Base-by-base conservation (phyloP, 106 monocot genomes). In the Amphibolis antarctica region DNA sequence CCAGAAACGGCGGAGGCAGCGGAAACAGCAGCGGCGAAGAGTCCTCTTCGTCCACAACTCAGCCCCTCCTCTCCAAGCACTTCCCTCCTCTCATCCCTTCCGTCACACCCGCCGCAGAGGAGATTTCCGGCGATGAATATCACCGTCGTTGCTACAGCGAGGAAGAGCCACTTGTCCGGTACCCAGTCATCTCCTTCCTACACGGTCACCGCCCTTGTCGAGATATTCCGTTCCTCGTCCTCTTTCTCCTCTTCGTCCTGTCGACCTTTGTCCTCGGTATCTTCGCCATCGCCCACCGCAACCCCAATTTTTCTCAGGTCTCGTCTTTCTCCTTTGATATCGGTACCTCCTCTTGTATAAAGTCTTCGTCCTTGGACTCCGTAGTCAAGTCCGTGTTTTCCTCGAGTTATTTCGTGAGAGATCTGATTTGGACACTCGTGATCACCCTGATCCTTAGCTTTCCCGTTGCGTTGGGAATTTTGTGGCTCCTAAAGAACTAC, bases 111-210 rank as follows among this genome's bases (percentile, higher is more conserved):
- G 23, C 56, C 28, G 22, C 22, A 53, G 53, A 53, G 22, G 53
- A 53, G 23, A 53, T 53, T 19, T n/a, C 53, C 53, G 53, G 53
- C 53, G 26, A 26, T 4, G 10, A 57, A 11, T 13, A 57, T 10
- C 56, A 28, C 26, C 56, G 28, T 4, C 56, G 56, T 13, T 25
- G 27, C 56, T 57, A 57, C 56, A 57, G 25, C 24, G 56, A 57
- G 12, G 56, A 57, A 26, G 56, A 57, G 0, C 56, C 56, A 14
- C 5, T 57, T 49, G 25, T 44, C 51, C 67, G 66, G n/a, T 85
- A 77, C 75, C 75, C 76, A 6, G 82, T 79, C 14, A 84, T 88
- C 29, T 69, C 85, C 74, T 88, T 78, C 88, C 66, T 67, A 24
- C 73, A 59, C 53, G 80, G 79, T 5, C 80, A 71, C 55, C 88